Conservation (phyloP, 768 basidiomycete species). For the Mycena alexandri region DNA sequence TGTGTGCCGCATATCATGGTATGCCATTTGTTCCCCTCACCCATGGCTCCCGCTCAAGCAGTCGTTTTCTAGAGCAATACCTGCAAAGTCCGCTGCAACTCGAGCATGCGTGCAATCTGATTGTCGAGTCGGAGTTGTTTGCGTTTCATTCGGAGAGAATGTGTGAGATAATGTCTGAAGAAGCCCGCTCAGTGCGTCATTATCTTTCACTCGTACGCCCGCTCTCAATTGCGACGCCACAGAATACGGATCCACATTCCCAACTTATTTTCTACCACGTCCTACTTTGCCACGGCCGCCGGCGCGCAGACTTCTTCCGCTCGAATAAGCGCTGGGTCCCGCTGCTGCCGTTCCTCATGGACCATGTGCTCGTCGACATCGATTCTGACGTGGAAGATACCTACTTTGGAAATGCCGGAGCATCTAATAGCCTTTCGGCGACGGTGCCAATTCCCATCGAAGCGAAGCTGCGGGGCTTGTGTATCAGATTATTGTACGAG, state of each 20-base stretch:
- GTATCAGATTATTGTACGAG: constrained; percentile 87
- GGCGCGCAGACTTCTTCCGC: constrained; percentile 76
- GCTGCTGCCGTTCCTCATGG: constrained; percentile 86
- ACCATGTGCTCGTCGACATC: constrained; percentile 84
- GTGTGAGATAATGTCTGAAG: constrained; percentile 82
- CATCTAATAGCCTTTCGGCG: constrained; percentile 48
- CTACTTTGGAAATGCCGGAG: constrained; percentile 60
- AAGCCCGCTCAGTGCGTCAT: constrained; percentile 71
- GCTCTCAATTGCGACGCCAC: constrained; percentile 29
- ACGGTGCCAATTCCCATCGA: constrained; percentile 81
- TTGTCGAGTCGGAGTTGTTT: constrained; percentile 90
- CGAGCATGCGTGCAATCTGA: constrained; percentile 81
- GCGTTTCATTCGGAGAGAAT: constrained; percentile 92
- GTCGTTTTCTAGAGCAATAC: constrained; percentile 71
- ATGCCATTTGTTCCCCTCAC: constrained; percentile 42
- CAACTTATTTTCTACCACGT: constrained; percentile 85
- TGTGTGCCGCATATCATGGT: constrained; percentile 93
- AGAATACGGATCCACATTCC: constrained; percentile 90
- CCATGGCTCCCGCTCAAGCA: constrained; percentile 16
- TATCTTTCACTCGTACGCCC: constrained; percentile 18
- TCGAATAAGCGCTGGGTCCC: constrained; percentile 88
- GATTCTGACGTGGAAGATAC: constrained; percentile 80
- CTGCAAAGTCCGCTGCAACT: constrained; percentile 87
- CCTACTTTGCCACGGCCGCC: constrained; percentile 81
- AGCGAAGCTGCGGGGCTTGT: constrained; percentile 79